phyloP scores from a whole-genome alignment of 331 rosid species.

The Malus hybrid region DNA sequence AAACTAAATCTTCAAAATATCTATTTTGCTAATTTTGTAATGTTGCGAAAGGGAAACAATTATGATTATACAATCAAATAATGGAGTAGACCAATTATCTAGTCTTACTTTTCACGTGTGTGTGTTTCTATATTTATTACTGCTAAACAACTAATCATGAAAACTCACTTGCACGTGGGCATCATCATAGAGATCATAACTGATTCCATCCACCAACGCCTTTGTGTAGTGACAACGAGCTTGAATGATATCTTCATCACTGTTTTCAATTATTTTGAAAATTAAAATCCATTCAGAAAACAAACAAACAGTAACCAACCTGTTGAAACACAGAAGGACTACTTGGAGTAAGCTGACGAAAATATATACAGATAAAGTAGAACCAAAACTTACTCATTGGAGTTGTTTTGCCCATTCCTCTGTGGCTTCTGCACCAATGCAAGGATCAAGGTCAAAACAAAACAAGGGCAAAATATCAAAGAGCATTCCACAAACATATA shows the following conservation, averaged over 20 bases:
- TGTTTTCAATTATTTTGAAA: not conserved
- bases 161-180: constrained; percentile 61
- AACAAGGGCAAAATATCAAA: not conserved
- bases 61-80: too few species aligned
- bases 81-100: too few species aligned
- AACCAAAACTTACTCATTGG: not conserved
- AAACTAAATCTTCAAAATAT: too few species aligned
- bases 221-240: constrained; percentile 42
- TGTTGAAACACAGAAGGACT: too few species aligned
- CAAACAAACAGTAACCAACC: too few species aligned
- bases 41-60: too few species aligned
- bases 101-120: too few species aligned
- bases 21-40: too few species aligned
- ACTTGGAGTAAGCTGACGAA: not conserved
- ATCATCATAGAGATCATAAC: constrained; percentile 48
- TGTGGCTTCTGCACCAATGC: not conserved
- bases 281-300: too few species aligned
- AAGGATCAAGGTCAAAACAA: not conserved
- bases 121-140: too few species aligned
- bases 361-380: not conserved
- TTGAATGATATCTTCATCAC: constrained; percentile 23
- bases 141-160: not conserved
- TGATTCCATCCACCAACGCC: constrained; percentile 42
- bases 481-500: too few species aligned
- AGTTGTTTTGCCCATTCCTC: not conserved